These are phyloP conservation scores for Nannochloropsis oceanica DNA, from an alignment of 108 stramenopile genomes.

Conservation along the genomic window DNA sequence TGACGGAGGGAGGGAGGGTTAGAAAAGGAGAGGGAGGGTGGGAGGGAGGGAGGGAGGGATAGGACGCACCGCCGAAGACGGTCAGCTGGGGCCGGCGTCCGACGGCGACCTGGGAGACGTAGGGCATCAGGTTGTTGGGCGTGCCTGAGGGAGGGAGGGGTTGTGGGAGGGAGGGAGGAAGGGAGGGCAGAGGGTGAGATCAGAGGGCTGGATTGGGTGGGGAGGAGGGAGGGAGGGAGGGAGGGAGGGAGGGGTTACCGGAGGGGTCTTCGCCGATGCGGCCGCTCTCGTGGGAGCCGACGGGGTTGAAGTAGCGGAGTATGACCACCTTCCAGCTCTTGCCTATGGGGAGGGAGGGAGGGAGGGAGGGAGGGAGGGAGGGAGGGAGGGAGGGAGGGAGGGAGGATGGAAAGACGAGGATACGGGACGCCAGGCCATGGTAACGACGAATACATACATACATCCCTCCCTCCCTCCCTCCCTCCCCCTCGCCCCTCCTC, in stretches of 20 bases:
- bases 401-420: neutral
- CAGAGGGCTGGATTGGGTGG: no score
- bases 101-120: slow-evolving; percentile 79
- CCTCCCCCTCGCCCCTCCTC: slow-evolving; percentile 41
- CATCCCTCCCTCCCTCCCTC: slow-evolving; percentile 54
- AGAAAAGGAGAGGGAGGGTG: neutral
- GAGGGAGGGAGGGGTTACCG: slow-evolving; percentile 35
- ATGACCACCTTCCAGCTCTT: slow-evolving; percentile 11
- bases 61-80: slow-evolving; percentile 55
- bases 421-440: no score
- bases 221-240: neutral
- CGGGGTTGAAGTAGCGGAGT: slow-evolving; percentile 91
- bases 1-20: slow-evolving; percentile 22
- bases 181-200: no score
- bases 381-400: neutral
- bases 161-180: no score
- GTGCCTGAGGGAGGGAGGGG: slow-evolving; percentile 79
- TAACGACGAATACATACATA: no score
- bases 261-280: slow-evolving; percentile 66
- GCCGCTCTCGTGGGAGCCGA: slow-evolving; percentile 66
- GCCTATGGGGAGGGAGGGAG: neutral
- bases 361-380: neutral
- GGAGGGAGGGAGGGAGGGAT: neutral
- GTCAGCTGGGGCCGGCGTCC: slow-evolving; percentile 75
- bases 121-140: slow-evolving; percentile 94